Evolutionary conservation across 2,329 filamentous ascomycete genomes (phyloP), one percentile per base, ranked within the genome.

Genomic region (Phialocephala subalpina): DNA sequence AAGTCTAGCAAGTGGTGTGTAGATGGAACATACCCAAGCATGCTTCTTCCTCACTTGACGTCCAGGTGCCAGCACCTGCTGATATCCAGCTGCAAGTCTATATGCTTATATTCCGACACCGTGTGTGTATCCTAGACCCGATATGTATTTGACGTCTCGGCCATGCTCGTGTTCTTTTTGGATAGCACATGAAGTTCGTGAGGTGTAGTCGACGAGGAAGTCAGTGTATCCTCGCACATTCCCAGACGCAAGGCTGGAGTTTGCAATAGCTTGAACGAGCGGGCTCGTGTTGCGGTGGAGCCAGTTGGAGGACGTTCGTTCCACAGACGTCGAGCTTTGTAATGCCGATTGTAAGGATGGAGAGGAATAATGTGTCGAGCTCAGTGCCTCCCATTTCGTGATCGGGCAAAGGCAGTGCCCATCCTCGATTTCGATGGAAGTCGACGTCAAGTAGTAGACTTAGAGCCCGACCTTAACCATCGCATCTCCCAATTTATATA

Each of bases 401-500:
- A 3, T 11, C 1, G 20, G 7, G 6, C 3, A 27, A 25, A 49
- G n/a, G 45, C 1, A n/a, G 11, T 49, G 22, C 22, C 7, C 3
- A 11, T 49, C 14, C n/a, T 20, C n/a, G 45, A 42, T 6, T 20
- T 25, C 45, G 45, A 25, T 42, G 45, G n/a, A 12, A 14, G 20
- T 22, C 20, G 20, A 3, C 18, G 9, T 53, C 49, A n/a, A 53
- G 25, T 18, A 16, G 49, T 25, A 53, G 49, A 20, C 40, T 66
- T 53, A 62, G 9, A 65, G 62, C 7, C 67, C 67, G 14, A 69
- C 6, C 29, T 67, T 67, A 2, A 63, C 35, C 36, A 72, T 42
- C 5, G 66, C 20, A 45, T 58, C 61, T 47, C 71, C 72, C 11
- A 73, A 42, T 25, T 67, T 62, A 9, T 65, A 55, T 1, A 73